Base-by-base conservation (phyloP, 495 filamentous ascomycete species). In the Daldinia vernicosa region DNA sequence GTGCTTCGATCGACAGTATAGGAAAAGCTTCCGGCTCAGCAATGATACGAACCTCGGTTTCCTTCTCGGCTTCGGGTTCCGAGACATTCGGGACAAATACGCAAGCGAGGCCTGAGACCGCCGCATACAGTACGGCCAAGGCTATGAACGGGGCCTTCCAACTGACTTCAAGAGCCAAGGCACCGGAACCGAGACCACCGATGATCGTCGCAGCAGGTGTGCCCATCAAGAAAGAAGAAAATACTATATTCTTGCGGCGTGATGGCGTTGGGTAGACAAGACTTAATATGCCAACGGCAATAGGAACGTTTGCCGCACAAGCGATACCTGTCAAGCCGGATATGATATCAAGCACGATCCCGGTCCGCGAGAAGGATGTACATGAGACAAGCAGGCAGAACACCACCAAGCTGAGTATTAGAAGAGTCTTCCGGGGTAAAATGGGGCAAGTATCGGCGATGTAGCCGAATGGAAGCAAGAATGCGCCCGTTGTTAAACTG, bases 201-300 rank as follows among this genome's bases (percentile, higher is more conserved):
- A 87, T 82, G 4, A 89, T 86, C 55, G 88, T 89, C 0, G 88
- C 89, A 2, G 89, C 73, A 9, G 89, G 88, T 37, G 89, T 91
- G 0, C 89, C 89, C 43, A 86, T 87, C 14, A 84, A 83, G 69
- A 90, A 90, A 72, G 86, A 89, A 0, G 87, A 88, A 75, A 90
- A 88, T 3, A 84, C 88, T 27, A 82, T 79, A 64, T 91, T 91
- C 76, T 88, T 88, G 80, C 43, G 85, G 80, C 11, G 85, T 79
- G 71, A 85, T 79, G 69, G 63, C 35, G 67, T 82, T 72, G 78
- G 76, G 66, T 91, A 91, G 6, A 85, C 80, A 1, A 82, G 81
- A 15, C 88, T 88, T 12, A 91, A 75, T n/a, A 86, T 82, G 0
- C 89, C 89, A 6, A 89, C 81, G 3, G 88, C 87, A 8, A 88